Percentiles rank a stretch among this genome's conserved stretches.
phyloP scores from a whole-genome alignment of 345 rosid genomes.

The Citrus medica region DNA sequence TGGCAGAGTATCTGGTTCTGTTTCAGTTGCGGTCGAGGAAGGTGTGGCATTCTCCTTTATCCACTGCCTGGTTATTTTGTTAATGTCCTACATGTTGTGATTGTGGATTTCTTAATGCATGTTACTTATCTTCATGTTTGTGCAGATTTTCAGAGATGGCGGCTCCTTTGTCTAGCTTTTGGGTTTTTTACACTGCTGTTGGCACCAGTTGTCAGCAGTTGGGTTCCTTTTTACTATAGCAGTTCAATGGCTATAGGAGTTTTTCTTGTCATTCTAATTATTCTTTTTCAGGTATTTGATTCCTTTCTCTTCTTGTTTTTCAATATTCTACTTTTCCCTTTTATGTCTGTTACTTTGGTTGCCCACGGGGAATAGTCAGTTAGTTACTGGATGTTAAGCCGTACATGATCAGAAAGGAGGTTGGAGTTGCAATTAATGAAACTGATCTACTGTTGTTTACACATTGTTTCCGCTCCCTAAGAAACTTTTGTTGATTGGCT shows the following conservation, averaged over 20 bases:
- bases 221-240: constrained; percentile 96
- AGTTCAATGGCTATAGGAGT: constrained; percentile 90
- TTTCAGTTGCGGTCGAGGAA: constrained; percentile 52
- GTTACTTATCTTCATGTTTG: neutral
- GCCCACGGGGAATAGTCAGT: neutral
- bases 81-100: neutral
- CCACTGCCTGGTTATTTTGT: neutral
- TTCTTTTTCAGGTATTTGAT: constrained; percentile 75
- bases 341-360: neutral
- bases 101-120: neutral
- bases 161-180: constrained; percentile 59
- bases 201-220: constrained; percentile 77
- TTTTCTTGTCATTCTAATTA: constrained; percentile 71
- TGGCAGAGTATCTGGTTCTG: constrained; percentile 45
- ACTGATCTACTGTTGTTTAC: neutral
- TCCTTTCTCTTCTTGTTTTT: constrained; percentile 6
- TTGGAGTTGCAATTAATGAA: neutral
- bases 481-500: neutral
- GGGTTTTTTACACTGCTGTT: constrained; percentile 61
- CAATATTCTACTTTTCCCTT: neutral
- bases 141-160: constrained; percentile 86
- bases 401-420: neutral
- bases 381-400: neutral
- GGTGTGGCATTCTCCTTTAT: constrained; percentile 31
- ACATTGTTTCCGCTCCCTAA: neutral